Conservation (phyloP, 441 rosid genomes). For the Populus tomentosa region DNA sequence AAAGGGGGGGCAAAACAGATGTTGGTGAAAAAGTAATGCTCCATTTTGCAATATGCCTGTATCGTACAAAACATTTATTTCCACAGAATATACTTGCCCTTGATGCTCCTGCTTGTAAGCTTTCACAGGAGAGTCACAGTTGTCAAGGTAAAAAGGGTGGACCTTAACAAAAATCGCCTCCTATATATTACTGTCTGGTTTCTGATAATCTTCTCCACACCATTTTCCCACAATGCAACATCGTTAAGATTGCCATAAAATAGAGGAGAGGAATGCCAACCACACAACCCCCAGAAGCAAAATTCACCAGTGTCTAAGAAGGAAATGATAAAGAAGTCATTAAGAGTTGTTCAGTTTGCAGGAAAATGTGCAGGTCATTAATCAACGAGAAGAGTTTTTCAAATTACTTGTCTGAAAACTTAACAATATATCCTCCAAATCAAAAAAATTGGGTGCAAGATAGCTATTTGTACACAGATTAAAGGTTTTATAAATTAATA, state of each 20-base stretch:
- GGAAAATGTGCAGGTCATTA: neutral
- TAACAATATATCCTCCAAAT: neutral
- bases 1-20: neutral
- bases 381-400: neutral
- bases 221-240: conserved; percentile 75
- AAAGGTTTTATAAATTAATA: too few relatives aligned
- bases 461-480: too few relatives aligned
- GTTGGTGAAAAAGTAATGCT: neutral
- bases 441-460: too few relatives aligned
- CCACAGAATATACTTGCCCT: neutral
- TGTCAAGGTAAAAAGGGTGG: neutral
- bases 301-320: conserved; percentile 73
- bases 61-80: neutral
- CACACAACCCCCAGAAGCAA: conserved; percentile 74
- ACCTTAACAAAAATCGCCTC: neutral
- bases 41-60: neutral
- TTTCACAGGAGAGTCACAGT: neutral
- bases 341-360: neutral
- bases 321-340: conserved; percentile 2
- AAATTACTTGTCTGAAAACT: neutral
- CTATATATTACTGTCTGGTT: conserved; percentile 29
- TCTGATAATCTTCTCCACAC: conserved; percentile 70
- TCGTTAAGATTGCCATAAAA: conserved; percentile 54
- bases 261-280: conserved; percentile 83
- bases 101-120: neutral